Percentiles rank a stretch among this genome's conserved stretches.
Evolutionary conservation across 345 rosid species (phyloP).

Genomic region (Diplotaxis tenuifolia): DNA sequence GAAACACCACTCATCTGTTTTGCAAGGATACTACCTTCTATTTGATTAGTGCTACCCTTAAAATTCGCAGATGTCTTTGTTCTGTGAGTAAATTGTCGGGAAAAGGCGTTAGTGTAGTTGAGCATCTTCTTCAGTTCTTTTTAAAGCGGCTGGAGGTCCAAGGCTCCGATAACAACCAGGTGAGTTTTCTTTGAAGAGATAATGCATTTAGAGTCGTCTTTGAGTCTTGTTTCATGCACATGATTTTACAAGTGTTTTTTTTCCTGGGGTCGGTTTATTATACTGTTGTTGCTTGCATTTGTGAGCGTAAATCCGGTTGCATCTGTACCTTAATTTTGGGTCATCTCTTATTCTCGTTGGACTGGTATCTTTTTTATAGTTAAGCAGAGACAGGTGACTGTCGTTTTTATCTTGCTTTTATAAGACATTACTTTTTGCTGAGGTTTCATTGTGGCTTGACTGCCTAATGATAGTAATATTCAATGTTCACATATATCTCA

Average conservation of each 20-base stretch:
- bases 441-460: constrained; percentile 2
- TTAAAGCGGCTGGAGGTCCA: constrained; percentile 78
- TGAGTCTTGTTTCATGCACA: constrained; percentile 4
- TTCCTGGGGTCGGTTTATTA: constrained; percentile 10
- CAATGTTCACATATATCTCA: neutral
- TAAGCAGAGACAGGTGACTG: constrained; percentile 6
- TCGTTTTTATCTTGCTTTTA: constrained; percentile 13
- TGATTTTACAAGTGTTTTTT: constrained; percentile 5
- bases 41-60: constrained; percentile 16
- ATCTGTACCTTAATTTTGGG: neutral
- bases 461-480: neutral
- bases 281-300: constrained; percentile 19
- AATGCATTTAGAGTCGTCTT: constrained; percentile 2
- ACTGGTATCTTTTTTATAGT: constrained; percentile 7
- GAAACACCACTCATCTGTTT: constrained; percentile 3
- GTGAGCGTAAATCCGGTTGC: constrained; percentile 16
- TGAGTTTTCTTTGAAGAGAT: constrained; percentile 37
- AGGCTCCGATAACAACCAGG: constrained; percentile 79
- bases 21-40: constrained; percentile 10
- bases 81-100: constrained; percentile 79
- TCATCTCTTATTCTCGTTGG: neutral
- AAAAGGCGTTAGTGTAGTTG: constrained; percentile 64
- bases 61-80: constrained; percentile 74
- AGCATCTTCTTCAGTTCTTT: constrained; percentile 85
- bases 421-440: neutral